Evolutionary conservation across 768 basidiomycete species (phyloP).

Genomic region (Calocybe indica): DNA sequence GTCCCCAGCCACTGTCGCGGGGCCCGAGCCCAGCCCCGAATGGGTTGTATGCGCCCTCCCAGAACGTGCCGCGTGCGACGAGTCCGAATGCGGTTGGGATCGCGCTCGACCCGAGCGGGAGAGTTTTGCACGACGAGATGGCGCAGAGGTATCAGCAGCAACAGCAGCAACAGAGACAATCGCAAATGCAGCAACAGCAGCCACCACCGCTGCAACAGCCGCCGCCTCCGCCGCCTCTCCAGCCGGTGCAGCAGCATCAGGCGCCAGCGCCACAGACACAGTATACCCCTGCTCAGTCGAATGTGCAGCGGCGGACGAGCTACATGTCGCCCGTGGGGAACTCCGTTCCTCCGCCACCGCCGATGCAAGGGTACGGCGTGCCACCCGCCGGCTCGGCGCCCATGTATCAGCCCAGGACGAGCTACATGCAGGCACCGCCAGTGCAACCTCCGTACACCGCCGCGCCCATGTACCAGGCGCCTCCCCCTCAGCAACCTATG

Average conservation of each 20-base stretch:
- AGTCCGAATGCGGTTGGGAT: constrained; percentile 83
- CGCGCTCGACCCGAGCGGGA: constrained; percentile 70
- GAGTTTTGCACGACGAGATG: constrained; percentile 78
- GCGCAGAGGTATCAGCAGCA: constrained; percentile 51
- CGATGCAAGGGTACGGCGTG: constrained; percentile 28
- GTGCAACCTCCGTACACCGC: constrained; percentile 20
- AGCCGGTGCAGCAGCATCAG: constrained; percentile 17
- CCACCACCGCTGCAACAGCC: constrained; percentile 21
- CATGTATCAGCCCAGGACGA: constrained; percentile 33
- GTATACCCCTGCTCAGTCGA: constrained; percentile 6
- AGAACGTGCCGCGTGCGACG: constrained; percentile 44
- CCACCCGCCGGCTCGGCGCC: constrained; percentile 29
- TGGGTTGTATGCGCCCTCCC: constrained; percentile 25
- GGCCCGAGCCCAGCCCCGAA: constrained; percentile 48
- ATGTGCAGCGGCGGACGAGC: constrained; percentile 25
- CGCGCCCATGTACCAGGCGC: constrained; percentile 7
- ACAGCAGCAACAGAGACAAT: constrained; percentile 26
- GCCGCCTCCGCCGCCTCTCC: constrained; percentile 13
- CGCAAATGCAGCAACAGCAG: constrained; percentile 18
- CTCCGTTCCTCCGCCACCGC: constrained; percentile 25
- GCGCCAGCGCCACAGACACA: constrained; percentile 23
- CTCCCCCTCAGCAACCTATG: constrained; percentile 3
- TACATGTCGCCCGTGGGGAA: constrained; percentile 22
- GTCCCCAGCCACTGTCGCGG: constrained; percentile 53
- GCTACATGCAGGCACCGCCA: constrained; percentile 24